Evolutionary conservation across 768 basidiomycete genomes (phyloP).

Genomic region (Hirschioporus abietinus): DNA sequence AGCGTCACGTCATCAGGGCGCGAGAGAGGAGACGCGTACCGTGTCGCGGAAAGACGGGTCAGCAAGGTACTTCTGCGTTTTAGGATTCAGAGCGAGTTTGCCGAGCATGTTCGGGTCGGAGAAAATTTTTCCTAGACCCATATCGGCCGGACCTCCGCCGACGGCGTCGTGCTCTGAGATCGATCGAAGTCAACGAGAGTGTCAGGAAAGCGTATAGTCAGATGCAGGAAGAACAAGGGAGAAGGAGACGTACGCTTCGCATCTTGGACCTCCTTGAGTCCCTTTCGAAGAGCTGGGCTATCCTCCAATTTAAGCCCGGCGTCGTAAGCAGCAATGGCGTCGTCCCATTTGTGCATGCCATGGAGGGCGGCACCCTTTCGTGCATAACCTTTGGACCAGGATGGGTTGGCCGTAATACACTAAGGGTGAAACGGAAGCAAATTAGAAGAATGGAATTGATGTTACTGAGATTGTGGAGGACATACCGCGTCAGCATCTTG

Average conservation of each 20-base stretch:
- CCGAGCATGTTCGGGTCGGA: slow-evolving; percentile 75
- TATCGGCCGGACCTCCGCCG: slow-evolving; percentile 38
- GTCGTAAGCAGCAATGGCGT: slow-evolving; percentile 82
- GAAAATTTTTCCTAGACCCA: slow-evolving; percentile 74
- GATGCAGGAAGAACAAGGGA: neutral
- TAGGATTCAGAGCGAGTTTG: slow-evolving; percentile 84
- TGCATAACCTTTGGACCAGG: slow-evolving; percentile 87
- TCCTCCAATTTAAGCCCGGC: slow-evolving; percentile 78
- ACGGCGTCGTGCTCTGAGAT: slow-evolving; percentile 31
- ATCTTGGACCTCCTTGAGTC: slow-evolving; percentile 81
- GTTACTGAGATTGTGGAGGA: neutral
- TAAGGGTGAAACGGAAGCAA: slow-evolving; percentile 24
- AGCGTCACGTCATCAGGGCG: slow-evolving; percentile 2
- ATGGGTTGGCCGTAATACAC: slow-evolving; percentile 75
- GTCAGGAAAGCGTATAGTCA: slow-evolving; percentile 9
- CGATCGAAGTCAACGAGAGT: neutral
- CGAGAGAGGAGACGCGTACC: slow-evolving; percentile 25
- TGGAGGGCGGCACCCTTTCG: slow-evolving; percentile 93
- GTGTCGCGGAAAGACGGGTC: slow-evolving; percentile 80
- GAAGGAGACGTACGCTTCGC: slow-evolving; percentile 57
- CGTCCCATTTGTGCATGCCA: slow-evolving; percentile 70
- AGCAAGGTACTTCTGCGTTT: slow-evolving; percentile 75
- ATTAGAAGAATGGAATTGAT: neutral
- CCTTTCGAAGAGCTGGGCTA: slow-evolving; percentile 77
- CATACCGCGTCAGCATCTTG: slow-evolving; percentile 87